Conservation (phyloP, 2,329 filamentous ascomycete genomes). For the Sarocladium kiliense region DNA sequence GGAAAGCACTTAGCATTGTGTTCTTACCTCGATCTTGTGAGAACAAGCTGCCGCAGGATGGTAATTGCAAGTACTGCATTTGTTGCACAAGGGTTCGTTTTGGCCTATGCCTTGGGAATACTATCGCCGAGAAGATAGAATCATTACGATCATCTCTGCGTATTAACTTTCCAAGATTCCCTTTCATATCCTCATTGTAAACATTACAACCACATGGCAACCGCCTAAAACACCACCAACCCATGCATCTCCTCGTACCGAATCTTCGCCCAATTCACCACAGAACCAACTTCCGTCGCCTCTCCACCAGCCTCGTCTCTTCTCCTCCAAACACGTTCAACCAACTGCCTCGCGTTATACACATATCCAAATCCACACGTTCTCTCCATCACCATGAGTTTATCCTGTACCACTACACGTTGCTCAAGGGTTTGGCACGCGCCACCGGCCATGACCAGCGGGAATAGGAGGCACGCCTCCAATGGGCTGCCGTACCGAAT, state of each 20-base stretch:
- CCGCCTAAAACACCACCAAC: conserved; percentile 24
- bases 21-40: too few species aligned
- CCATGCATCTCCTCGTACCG: conserved; percentile 31
- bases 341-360: conserved; percentile 30
- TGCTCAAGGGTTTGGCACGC: conserved; percentile 30
- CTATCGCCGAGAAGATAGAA: too few species aligned
- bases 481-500: conserved; percentile 36
- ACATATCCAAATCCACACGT: conserved; percentile 38
- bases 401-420: conserved; percentile 31
- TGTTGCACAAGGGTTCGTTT: too few species aligned
- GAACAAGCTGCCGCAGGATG: too few species aligned
- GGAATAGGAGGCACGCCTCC: conserved; percentile 35
- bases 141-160: too few species aligned
- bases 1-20: too few species aligned
- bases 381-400: conserved; percentile 37
- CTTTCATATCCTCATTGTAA: too few species aligned
- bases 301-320: conserved; percentile 24
- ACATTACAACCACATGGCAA: neutral
- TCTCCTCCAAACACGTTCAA: conserved; percentile 33
- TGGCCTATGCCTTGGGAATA: too few species aligned
- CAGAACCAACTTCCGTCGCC: conserved; percentile 19
- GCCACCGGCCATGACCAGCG: conserved; percentile 36
- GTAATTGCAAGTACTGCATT: too few species aligned
- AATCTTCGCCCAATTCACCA: conserved; percentile 30
- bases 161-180: too few species aligned